Conservation (phyloP, 192 early-diverging fungal genomes). For the Borealophlyctis nickersoniae region DNA sequence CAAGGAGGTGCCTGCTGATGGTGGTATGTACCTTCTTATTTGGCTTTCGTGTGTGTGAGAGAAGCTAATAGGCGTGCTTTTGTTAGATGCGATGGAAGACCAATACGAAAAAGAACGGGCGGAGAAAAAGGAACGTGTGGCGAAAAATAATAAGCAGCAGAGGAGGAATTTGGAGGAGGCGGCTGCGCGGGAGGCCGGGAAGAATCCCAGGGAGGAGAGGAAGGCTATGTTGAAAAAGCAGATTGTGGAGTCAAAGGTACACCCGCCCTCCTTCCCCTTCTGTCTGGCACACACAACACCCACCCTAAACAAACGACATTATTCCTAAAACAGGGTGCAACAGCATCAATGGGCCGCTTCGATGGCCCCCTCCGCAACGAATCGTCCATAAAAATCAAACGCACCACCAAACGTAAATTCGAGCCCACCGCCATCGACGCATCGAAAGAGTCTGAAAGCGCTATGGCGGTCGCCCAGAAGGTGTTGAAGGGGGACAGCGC, state of each 20-base stretch:
- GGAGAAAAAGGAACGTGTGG: constrained; percentile 85
- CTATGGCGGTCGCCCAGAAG: constrained; percentile 35
- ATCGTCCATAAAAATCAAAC: constrained; percentile 72
- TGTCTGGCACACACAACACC: too few relatives aligned
- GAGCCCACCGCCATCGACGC: constrained; percentile 30
- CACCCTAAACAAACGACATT: too few relatives aligned
- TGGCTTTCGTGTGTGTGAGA: background rate
- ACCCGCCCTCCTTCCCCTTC: too few relatives aligned
- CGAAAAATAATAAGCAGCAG: constrained; percentile 84
- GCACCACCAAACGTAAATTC: constrained; percentile 46
- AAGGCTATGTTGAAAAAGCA: constrained; percentile 71
- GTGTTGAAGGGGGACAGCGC: constrained; percentile 33
- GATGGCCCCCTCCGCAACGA: constrained; percentile 80
- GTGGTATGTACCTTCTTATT: constrained; percentile 30
- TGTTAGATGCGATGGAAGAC: constrained; percentile 78
- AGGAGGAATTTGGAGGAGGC: constrained; percentile 83
- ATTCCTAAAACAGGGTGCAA: too few relatives aligned
- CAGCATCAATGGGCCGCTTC: constrained; percentile 91
- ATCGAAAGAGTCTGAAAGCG: constrained; percentile 29
- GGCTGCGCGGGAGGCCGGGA: constrained; percentile 49
- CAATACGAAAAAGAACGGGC: constrained; percentile 72
- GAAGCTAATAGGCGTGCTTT: background rate
- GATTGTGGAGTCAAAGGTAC: constrained; percentile 70
- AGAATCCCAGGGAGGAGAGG: constrained; percentile 52
- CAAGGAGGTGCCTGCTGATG: constrained; percentile 81